A percentile compares a stretch with the other conserved stretches of the same genome.
phyloP scores from a whole-genome alignment of 805 yeast species.

The Yamadazyma akitaensis region DNA sequence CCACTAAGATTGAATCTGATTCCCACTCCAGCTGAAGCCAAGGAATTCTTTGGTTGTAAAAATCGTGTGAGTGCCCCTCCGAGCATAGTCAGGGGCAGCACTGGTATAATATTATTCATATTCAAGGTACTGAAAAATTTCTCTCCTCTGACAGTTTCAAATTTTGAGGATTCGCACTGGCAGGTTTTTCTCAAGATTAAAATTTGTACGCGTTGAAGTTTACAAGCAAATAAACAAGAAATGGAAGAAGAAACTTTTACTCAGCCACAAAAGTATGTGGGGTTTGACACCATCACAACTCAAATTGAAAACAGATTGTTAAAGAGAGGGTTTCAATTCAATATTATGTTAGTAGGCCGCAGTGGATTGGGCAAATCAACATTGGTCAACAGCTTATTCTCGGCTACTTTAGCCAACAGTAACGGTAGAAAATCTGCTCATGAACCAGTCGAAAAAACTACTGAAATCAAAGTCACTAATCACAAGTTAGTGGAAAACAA shows the following conservation, averaged over 20 bases:
- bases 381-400: slow-evolving; percentile 82
- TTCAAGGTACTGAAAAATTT: not conserved
- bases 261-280: slow-evolving; percentile 80
- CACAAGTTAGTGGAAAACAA: slow-evolving; percentile 79
- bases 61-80: not conserved
- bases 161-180: not conserved
- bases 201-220: slow-evolving; percentile 9
- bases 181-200: not conserved
- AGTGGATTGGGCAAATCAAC: slow-evolving; percentile 96
- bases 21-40: not conserved
- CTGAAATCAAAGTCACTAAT: slow-evolving; percentile 73
- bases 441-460: slow-evolving; percentile 80
- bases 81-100: not conserved
- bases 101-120: not conserved
- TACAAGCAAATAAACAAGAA: slow-evolving; percentile 1
- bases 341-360: slow-evolving; percentile 85
- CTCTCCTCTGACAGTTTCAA: not conserved
- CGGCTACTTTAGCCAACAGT: slow-evolving; percentile 72
- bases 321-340: slow-evolving; percentile 91
- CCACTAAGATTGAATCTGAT: not conserved
- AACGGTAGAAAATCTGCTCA: slow-evolving; percentile 64
- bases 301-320: slow-evolving; percentile 91
- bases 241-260: slow-evolving; percentile 9
- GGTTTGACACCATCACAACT: slow-evolving; percentile 92
- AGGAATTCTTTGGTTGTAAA: not conserved